phyloP scores from a whole-genome alignment of 2,329 filamentous ascomycete genomes.

The Aureobasidium sp. region DNA sequence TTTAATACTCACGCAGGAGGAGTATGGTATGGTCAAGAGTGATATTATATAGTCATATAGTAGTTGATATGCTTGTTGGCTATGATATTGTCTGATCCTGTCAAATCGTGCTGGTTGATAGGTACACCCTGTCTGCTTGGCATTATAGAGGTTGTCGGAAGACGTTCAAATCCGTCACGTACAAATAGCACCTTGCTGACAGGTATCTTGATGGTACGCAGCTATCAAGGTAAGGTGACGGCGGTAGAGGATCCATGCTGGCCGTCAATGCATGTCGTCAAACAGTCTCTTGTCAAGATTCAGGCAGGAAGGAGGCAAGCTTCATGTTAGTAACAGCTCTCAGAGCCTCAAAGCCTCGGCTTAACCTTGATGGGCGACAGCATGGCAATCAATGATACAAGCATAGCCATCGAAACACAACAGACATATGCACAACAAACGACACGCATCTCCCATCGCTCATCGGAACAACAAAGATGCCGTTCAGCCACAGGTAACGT shows the following conservation, averaged over 20 bases:
- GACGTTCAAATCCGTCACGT: neutral
- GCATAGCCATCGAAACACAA: neutral
- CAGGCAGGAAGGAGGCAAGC: neutral
- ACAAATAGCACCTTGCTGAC: neutral
- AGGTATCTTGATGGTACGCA: neutral
- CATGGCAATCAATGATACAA: neutral
- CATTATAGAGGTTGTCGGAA: neutral
- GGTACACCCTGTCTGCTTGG: neutral
- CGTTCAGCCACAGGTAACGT: neutral
- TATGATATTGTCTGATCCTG: neutral
- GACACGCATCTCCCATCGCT: neutral
- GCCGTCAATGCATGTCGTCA: too few relatives aligned
- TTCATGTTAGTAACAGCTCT: neutral
- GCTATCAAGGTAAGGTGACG: neutral
- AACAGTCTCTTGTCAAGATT: too few relatives aligned
- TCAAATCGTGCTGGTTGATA: neutral
- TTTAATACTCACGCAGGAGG: too few relatives aligned
- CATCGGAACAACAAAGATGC: constrained; percentile 11
- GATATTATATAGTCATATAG: neutral
- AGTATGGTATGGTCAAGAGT: neutral
- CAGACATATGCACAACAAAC: neutral
- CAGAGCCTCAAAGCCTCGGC: constrained; percentile 4
- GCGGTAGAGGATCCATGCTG: neutral
- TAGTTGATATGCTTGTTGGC: neutral
- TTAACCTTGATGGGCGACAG: constrained; percentile 16